A percentile compares a stretch with the other conserved stretches of the same genome.
These are phyloP conservation scores for Melampsora larici-populina DNA, from an alignment of 1,284 basidiomycete genomes.

Conservation along the genomic window DNA sequence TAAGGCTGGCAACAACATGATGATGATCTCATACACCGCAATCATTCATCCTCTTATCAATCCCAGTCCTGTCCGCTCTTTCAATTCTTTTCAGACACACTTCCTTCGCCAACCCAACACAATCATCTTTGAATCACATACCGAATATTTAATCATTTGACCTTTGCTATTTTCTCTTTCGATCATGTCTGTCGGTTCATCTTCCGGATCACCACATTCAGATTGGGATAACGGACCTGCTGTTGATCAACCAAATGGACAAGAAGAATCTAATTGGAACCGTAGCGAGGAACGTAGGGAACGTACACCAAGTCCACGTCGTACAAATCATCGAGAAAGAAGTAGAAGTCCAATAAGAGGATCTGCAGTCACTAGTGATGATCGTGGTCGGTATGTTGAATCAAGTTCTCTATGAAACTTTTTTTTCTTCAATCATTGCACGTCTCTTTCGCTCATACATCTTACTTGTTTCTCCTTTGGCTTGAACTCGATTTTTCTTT, in stretches of 20 bases:
- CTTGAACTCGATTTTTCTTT: background rate
- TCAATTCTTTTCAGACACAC: background rate
- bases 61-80: background rate
- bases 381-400: slow-evolving; percentile 36
- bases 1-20: too few species aligned
- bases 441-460: background rate
- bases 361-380: slow-evolving; percentile 1
- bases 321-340: slow-evolving; percentile 10
- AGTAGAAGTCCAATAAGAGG: slow-evolving; percentile 29
- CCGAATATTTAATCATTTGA: background rate
- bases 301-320: slow-evolving; percentile 19
- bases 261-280: background rate
- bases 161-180: background rate
- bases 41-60: too few species aligned
- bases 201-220: slow-evolving; percentile 1
- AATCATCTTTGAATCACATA: background rate
- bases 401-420: background rate
- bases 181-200: background rate
- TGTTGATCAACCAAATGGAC: slow-evolving; percentile 7
- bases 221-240: slow-evolving; percentile 43
- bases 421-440: too few species aligned
- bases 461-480: background rate
- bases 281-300: background rate
- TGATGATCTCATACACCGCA: too few species aligned
- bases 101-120: background rate